Evolutionary conservation across 1,139 yeast genomes (phyloP), one percentile per base, ranked within the genome.

Genomic region (Martiniozyma asiatica): DNA sequence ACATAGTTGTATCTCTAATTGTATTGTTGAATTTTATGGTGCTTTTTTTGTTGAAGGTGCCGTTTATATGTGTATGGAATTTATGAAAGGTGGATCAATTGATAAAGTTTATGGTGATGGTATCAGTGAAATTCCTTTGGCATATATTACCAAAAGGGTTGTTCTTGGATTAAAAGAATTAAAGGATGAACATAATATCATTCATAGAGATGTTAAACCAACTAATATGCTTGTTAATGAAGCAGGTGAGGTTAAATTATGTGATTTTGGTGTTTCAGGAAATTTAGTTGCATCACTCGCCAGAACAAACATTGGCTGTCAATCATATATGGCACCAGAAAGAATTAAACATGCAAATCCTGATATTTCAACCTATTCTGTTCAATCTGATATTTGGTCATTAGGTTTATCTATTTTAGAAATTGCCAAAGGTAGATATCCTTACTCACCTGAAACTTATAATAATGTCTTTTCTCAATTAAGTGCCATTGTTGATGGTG

Each of bases 251-350:
- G 84, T 92, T 21, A 92, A 89, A 52, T 61, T 89, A 23, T 85
- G 96, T 60, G 99, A 89, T 58, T 89, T 89, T 56, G 99, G 99
- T 26, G 98, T 89, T 14, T 72, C 85, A 35, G 98, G 98, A 18
- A 89, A 89, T 50, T 61, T 89, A 39, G 98, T 89, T 22, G 96
- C 97, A 1, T 84, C 95, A 0, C 66, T 89, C 46, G 98, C 98
- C 8, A 75, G 85, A 47, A 89, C 99, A 1, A 89, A 89, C 48
- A 87, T 89, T 45, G 99, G 99, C 6, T 92, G 98, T 55, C 98
- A 89, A 56, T 81, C 94, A 5, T 89, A 89, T 56, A 92, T 92
- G 98, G 97, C 98, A 0, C 99, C 99, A 1, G 99, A 89, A 54
- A 68, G 99, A 49, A 92, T 89, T 47, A 76, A 79, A 53, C 66